Percentiles rank a stretch among this genome's conserved stretches.
Conservation (phyloP, 169 alveolate species). For the Amoebophrya sp. region DNA sequence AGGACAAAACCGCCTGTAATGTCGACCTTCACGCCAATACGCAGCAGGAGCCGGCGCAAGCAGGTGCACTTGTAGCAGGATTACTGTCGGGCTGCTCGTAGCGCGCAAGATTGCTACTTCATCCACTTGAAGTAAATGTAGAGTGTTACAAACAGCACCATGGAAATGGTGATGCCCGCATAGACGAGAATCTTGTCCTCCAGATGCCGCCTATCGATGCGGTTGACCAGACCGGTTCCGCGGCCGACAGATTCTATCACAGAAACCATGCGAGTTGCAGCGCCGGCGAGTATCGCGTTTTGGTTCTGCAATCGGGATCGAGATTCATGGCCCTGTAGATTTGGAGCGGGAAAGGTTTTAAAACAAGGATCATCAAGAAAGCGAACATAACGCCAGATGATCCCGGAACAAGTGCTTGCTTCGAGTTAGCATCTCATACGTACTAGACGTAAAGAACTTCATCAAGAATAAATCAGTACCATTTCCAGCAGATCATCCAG, state of each 20-base stretch:
- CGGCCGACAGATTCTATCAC: not conserved
- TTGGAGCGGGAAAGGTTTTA: too few relatives aligned
- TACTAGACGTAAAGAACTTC: too few relatives aligned
- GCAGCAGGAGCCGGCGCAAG: too few relatives aligned
- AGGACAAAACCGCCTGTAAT: too few relatives aligned
- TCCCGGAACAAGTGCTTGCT: too few relatives aligned
- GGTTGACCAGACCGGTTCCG: not conserved
- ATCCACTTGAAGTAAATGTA: constrained; percentile 11
- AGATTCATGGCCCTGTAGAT: not conserved
- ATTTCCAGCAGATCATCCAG: not conserved
- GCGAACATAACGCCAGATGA: too few relatives aligned
- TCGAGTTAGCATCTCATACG: too few relatives aligned
- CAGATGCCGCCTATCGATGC: not conserved
- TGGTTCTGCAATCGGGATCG: not conserved
- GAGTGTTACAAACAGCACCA: not conserved
- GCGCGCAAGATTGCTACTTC: too few relatives aligned
- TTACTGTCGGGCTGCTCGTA: too few relatives aligned
- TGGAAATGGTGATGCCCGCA: not conserved
- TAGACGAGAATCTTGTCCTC: not conserved
- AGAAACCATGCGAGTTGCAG: not conserved
- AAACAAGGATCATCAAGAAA: too few relatives aligned
- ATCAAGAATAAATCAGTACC: not conserved
- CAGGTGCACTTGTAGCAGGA: too few relatives aligned
- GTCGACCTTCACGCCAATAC: too few relatives aligned
- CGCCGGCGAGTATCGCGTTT: not conserved